Base-by-base conservation (phyloP, 1,284 basidiomycete genomes). In the Ceratobasidium sp. region DNA sequence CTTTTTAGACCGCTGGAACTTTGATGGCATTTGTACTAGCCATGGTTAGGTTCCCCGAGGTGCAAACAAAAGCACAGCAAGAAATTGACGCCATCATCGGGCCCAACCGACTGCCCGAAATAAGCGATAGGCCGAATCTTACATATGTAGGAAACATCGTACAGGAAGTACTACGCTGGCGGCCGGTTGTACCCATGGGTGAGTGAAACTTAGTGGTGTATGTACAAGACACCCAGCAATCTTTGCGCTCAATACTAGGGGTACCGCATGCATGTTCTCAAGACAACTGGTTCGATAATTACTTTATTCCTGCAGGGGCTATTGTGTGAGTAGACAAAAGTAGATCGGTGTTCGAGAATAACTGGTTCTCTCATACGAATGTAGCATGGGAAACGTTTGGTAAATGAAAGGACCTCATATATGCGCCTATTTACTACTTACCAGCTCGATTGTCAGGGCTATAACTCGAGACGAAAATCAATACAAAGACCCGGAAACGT, bases 11-110 rank as follows among this genome's bases (percentile, higher is more conserved):
- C n/a, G 77, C 78, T 12, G 61, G 79, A n/a, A 80, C 65, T 10
- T 50, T 79, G 6, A 40, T 77, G n/a, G 50, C 64, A 2, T 83
- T 82, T 76, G 42, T 81, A 38, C 74, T 82, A 5, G 68, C 77
- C 6, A 82, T 83, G 81, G 20, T 77, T 2, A 57, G 82, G 26
- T 77, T 81, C 73, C 82, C 83, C 23, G 81, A 84, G 70, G 78
- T 78, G 69, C 80, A 82, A 78, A 61, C 66, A 9, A 80, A 81
- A 28, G 82, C 78, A 12, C 83, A 80, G 52, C 52, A 65, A 38
- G 83, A 83, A 73, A 74, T 84, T 28, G 83, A 84, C 62, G 26
- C 40, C 9, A 80, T 84, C 3, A 57, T 83, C 69, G 82, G 81
- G 2, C n/a, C 13, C 2, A 79, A 79, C 9, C 77, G 83, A 46